Evolutionary conservation across 2,329 filamentous ascomycete genomes (phyloP), one percentile per base, ranked within the genome.

Genomic region (Cercospora citrullina): DNA sequence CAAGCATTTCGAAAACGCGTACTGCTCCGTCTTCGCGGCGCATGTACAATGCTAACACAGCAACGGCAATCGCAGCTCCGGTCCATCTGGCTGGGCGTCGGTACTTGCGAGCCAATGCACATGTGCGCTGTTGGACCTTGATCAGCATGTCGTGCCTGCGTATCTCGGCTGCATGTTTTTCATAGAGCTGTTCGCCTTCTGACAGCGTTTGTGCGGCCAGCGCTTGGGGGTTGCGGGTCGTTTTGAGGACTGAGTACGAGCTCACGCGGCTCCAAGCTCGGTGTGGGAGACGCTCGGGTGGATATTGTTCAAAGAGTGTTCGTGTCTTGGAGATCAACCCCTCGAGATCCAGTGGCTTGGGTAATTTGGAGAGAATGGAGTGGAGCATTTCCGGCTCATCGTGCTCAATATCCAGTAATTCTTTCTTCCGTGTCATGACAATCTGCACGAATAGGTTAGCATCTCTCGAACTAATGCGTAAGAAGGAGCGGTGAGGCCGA

Each of bases 301-400:
- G 94, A 72, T 91, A 82, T 2, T 80, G 76, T 6, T 84, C 79
- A 77, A 90, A 91, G 0, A 98, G 84, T 30, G 77, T 76, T 3
- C 87, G 84, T 0, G 94, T 88, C 61, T 85, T 84, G 18, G 83
- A 77, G 70, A 99, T 90, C 63, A 97, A 85, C 7, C 82, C 83
- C 72, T 99, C 94, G 26, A 99, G 82, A 76, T 96, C 87, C 66
- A 97, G 87, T 18, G 90, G 89, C 62, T 88, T 86, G 0, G 95
- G 95, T 6, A 99, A 85, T 79, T 95, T 97, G 51, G 92, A 92
- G 12, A 99, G 87, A 39, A 92, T 89, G 68, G 90, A 91, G 78
- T 97, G 93, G 26, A 99, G 86, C 87, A 99, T 96, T 75, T 98
- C 94, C 6, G 92, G 90, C 77, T 97, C 93, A 72, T 96, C 91